Evolutionary conservation across 768 basidiomycete genomes (phyloP).

Genomic region (Boletus speciosus): DNA sequence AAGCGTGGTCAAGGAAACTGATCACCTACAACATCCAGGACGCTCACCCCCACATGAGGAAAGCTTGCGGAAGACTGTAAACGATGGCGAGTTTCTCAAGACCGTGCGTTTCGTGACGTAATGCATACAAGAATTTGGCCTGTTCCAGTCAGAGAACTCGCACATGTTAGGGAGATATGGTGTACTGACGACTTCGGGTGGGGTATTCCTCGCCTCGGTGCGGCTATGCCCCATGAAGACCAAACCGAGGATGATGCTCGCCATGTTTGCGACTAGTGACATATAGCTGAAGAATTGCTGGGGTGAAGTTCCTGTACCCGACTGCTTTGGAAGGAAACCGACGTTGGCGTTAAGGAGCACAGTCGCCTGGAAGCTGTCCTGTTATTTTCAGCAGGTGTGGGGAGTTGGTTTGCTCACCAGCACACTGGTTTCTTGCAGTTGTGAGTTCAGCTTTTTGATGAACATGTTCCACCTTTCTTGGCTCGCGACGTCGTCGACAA

Average conservation of each 20-base stretch:
- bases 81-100: conserved; percentile 51
- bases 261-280: conserved; percentile 41
- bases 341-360: conserved; percentile 60
- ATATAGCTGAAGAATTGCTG: conserved; percentile 42
- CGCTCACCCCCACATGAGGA: conserved; percentile 60
- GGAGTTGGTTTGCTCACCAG: conserved; percentile 37
- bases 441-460: conserved; percentile 40
- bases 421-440: conserved; percentile 53
- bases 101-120: conserved; percentile 33
- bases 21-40: background rate
- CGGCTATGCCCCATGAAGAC: conserved; percentile 43
- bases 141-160: conserved; percentile 2
- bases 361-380: conserved; percentile 39
- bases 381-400: background rate
- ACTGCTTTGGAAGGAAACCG: conserved; percentile 54
- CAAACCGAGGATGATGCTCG: conserved; percentile 41
- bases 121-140: conserved; percentile 13
- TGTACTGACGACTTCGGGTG: conserved; percentile 35
- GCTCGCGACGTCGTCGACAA: conserved; percentile 45
- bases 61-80: conserved; percentile 53
- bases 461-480: conserved; percentile 43
- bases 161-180: background rate
- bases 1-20: background rate
- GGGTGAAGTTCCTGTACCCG: conserved; percentile 27
- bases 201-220: conserved; percentile 28